phyloP scores from a whole-genome alignment of 1,284 basidiomycete species.

The Schizophyllum commune region DNA sequence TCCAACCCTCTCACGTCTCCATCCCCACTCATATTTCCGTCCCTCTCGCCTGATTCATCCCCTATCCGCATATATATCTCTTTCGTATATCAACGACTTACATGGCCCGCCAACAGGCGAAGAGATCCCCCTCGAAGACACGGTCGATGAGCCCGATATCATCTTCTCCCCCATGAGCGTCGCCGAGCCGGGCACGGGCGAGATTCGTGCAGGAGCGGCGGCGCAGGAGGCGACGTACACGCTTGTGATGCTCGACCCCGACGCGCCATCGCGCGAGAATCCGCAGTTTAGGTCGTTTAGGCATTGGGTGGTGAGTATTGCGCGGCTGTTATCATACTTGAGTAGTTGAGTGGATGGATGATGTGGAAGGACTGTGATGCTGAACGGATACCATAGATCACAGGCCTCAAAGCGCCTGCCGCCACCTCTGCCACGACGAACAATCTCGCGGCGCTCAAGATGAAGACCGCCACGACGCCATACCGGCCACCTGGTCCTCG shows the following conservation, averaged over 20 bases:
- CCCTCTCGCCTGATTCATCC: too few species aligned
- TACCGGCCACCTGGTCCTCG: constrained; percentile 54
- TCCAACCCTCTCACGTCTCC: too few species aligned
- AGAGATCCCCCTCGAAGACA: constrained; percentile 37
- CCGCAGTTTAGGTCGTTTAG: constrained; percentile 52
- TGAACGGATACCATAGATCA: too few species aligned
- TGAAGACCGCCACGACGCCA: constrained; percentile 41
- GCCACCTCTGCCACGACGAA: constrained; percentile 23
- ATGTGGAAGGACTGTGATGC: not conserved
- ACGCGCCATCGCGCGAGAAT: constrained; percentile 50
- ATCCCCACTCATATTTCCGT: too few species aligned
- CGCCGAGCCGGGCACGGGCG: constrained; percentile 21
- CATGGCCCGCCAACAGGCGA: constrained; percentile 28
- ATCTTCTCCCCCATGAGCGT: constrained; percentile 39
- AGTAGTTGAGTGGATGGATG: not conserved
- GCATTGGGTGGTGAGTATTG: constrained; percentile 54
- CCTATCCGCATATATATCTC: too few species aligned
- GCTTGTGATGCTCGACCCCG: constrained; percentile 61
- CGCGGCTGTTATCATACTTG: not conserved
- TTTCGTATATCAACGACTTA: too few species aligned
- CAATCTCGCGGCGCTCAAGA: constrained; percentile 33
- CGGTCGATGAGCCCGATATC: constrained; percentile 44
- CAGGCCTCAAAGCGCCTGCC: constrained; percentile 43
- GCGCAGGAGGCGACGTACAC: constrained; percentile 41
- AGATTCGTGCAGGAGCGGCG: constrained; percentile 9